Evolutionary conservation across 208 protist species (phyloP).

Genomic region (Trypanosoma platydactyli): DNA sequence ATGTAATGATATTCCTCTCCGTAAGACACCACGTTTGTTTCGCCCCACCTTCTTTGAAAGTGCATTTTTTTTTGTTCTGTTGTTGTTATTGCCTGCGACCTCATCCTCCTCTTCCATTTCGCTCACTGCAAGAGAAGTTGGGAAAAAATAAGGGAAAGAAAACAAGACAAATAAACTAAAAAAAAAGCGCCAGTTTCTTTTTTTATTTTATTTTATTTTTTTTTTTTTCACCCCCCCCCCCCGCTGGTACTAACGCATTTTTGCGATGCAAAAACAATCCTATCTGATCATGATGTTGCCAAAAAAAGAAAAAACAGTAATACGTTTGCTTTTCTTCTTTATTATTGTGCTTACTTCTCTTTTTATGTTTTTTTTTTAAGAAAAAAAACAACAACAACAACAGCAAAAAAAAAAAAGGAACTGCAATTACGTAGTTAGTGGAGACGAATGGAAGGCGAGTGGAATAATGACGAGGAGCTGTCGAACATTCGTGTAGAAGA

Average conservation of each 20-base stretch:
- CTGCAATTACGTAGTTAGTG: background rate
- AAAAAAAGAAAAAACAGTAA: too few species aligned
- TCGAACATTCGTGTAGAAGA: slow-evolving; percentile 27
- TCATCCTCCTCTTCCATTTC: too few species aligned
- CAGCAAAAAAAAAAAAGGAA: background rate
- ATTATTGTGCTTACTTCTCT: slow-evolving; percentile 17
- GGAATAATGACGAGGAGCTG: slow-evolving; percentile 27
- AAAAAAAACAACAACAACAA: slow-evolving; percentile 7
- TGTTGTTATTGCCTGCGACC: too few species aligned
- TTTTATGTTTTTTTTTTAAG: slow-evolving; percentile 8
- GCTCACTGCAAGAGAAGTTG: too few species aligned
- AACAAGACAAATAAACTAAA: too few species aligned
- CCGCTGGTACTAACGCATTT: slow-evolving; percentile 13
- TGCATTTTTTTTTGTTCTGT: slow-evolving; percentile 28
- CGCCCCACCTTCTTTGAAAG: background rate
- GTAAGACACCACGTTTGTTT: too few species aligned
- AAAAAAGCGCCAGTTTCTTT: too few species aligned
- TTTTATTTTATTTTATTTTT: background rate
- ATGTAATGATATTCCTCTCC: too few species aligned
- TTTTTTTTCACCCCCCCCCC: background rate
- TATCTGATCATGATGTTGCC: too few species aligned
- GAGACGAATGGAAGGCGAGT: slow-evolving; percentile 28
- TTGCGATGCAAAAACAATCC: too few species aligned
- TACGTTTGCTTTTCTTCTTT: slow-evolving; percentile 1
- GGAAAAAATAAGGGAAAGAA: too few species aligned